These are phyloP conservation scores for Cyphellophora europaea DNA, from an alignment of 2,329 filamentous ascomycete species.

Conservation along the genomic window DNA sequence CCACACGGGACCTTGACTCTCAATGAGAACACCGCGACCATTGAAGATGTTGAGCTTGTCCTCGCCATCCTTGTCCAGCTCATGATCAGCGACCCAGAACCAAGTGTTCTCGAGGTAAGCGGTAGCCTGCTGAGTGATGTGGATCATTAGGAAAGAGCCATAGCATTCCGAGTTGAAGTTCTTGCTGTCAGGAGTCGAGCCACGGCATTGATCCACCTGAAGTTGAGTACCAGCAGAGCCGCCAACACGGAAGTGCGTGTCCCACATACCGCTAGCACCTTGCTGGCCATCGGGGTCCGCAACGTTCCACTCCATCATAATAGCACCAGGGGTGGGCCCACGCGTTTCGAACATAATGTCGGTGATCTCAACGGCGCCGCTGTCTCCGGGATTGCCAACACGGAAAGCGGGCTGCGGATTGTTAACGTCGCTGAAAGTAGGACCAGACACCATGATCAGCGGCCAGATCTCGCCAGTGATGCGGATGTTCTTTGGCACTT, in stretches of 20 bases:
- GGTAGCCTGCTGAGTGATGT: conserved; percentile 46
- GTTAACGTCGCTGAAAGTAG: conserved; percentile 60
- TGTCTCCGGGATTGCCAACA: conserved; percentile 67
- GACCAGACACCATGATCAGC: conserved; percentile 72
- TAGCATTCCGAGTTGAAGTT: conserved; percentile 58
- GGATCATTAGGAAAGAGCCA: conserved; percentile 59
- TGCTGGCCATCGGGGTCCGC: conserved; percentile 46
- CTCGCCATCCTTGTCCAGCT: conserved; percentile 65
- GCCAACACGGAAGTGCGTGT: conserved; percentile 90
- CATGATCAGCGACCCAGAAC: conserved; percentile 87
- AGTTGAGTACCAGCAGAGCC: conserved; percentile 76
- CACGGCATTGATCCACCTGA: conserved; percentile 68
- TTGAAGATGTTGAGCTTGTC: conserved; percentile 69
- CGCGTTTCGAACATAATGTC: conserved; percentile 79
- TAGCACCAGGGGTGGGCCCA: conserved; percentile 75
- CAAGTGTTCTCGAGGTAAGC: conserved; percentile 82
- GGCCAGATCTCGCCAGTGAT: conserved; percentile 91
- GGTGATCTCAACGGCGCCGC: conserved; percentile 74
- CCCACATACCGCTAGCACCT: conserved; percentile 77
- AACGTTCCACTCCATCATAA: conserved; percentile 88
- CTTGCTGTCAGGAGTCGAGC: conserved; percentile 56
- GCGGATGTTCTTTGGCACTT: conserved; percentile 63
- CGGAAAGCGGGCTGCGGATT: conserved; percentile 81
- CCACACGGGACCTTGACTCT: conserved; percentile 71
- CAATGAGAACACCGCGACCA: conserved; percentile 72